These are phyloP conservation scores for Dichotomocladium elegans DNA, from an alignment of 371 early-diverging fungal species.

Conservation along the genomic window DNA sequence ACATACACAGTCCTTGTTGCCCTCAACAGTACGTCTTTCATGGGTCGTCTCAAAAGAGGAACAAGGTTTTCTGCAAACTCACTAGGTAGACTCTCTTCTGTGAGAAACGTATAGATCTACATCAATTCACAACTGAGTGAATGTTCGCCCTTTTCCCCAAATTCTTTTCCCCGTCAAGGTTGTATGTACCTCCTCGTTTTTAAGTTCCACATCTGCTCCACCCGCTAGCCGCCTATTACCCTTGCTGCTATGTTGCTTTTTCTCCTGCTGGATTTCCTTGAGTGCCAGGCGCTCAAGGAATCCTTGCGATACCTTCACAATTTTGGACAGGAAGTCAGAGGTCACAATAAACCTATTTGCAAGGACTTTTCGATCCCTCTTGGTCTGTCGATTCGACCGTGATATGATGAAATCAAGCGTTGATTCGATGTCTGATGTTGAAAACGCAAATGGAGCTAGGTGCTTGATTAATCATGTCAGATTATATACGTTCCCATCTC, in stretches of 20 bases:
- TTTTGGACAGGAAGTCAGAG: background rate
- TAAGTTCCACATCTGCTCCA: slow-evolving; percentile 4
- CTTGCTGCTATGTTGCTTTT: slow-evolving; percentile 14
- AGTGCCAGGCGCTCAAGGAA: slow-evolving; percentile 12
- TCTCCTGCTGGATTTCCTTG: slow-evolving; percentile 10
- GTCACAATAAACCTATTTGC: slow-evolving; percentile 11
- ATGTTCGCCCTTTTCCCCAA: too few relatives aligned
- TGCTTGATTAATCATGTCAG: slow-evolving; percentile 1
- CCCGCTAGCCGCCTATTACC: slow-evolving; percentile 7
- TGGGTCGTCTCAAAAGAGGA: slow-evolving; percentile 5
- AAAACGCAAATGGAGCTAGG: slow-evolving; percentile 14
- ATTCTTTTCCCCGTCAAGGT: background rate
- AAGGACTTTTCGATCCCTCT: slow-evolving; percentile 3
- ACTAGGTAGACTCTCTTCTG: background rate
- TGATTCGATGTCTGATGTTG: slow-evolving; percentile 6
- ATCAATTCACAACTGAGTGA: too few relatives aligned
- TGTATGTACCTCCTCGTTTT: slow-evolving; percentile 3
- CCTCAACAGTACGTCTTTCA: slow-evolving; percentile 9
- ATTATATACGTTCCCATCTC: too few relatives aligned
- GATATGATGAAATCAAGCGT: slow-evolving; percentile 6
- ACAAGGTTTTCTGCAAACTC: slow-evolving; percentile 11
- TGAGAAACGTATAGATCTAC: slow-evolving; percentile 11
- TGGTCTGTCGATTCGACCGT: background rate
- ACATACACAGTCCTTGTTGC: slow-evolving; percentile 18
- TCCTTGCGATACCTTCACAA: slow-evolving; percentile 7